Evolutionary conservation across 1,284 basidiomycete genomes (phyloP), one percentile per base, ranked within the genome.

Genomic region (Puccinia triticina): DNA sequence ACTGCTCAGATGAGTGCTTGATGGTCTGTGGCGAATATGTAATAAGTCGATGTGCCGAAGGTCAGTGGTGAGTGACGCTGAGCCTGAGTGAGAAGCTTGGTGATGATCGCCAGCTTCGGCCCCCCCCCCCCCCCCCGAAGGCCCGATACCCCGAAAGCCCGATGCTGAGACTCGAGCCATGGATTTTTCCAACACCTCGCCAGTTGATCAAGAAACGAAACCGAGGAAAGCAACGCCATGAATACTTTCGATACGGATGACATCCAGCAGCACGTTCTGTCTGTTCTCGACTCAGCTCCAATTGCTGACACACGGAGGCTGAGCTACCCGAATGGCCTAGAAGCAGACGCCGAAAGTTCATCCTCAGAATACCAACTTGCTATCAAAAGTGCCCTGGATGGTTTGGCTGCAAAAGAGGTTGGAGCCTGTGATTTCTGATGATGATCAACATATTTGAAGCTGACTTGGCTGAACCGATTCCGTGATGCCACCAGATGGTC

Each of bases 331-430:
- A 69, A 71, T 57, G 55, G 73, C 26, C 53, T 26, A 29, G 78
- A 72, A 80, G 53, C 66, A 37, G 37, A 72, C 55, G 67, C 67
- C 4, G 55, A 53, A 34, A 59, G 48, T 75, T 71, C 50, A 16
- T 69, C 43, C 34, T 64, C 77, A 32, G 77, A 79, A 69, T 69
- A 82, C n/a, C 79, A 82, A 53, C 71, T 74, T 21, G n/a, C 72
- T 16, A 75, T 82, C 71, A 82, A 82, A 48, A 71, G 79, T 43
- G 71, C 79, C 40, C 57, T 82, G n/a, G 79, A 82, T 40, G 75
- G 79, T 74, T 43, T 82, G 34, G 57, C 32, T 50, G 79, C 69
- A 75, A 82, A 82, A 74, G 71, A 82, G 79, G 79, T 82, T n/a
- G 57, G 55, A 32, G 18, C 53, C 12, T 23, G 32, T 18, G 16